phyloP scores from a whole-genome alignment of 73 alveolate species.

The Tetrahymena elliotti region DNA sequence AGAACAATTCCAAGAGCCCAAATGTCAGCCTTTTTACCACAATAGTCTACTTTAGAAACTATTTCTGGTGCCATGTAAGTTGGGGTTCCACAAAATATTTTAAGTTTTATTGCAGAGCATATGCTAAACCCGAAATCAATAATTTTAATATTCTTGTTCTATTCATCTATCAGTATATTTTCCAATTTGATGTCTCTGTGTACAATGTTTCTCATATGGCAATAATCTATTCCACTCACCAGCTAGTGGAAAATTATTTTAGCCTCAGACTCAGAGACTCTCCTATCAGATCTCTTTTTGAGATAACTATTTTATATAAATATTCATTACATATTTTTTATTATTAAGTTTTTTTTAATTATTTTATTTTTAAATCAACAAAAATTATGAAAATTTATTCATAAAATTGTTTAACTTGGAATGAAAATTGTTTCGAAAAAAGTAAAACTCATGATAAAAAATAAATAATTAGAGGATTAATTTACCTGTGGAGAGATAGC shows the following conservation, averaged over 20 bases:
- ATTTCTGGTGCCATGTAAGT: conserved; percentile 97
- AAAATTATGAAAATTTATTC: too few species aligned
- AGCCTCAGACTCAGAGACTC: conserved; percentile 52
- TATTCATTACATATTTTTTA: background rate
- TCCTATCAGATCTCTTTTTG: conserved; percentile 47
- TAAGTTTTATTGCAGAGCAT: conserved; percentile 47
- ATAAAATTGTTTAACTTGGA: too few species aligned
- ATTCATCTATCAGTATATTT: conserved; percentile 36
- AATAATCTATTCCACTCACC: conserved; percentile 61
- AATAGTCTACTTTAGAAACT: conserved; percentile 72
- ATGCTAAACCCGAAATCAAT: conserved; percentile 76
- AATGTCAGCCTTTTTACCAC: conserved; percentile 61
- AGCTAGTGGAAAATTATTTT: conserved; percentile 52
- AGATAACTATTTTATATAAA: background rate
- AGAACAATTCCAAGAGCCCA: conserved; percentile 70
- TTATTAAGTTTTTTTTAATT: too few species aligned
- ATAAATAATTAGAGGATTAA: too few species aligned
- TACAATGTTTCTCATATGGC: conserved; percentile 65
- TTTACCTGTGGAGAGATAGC: background rate
- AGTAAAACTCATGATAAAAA: too few species aligned
- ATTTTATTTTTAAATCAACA: too few species aligned
- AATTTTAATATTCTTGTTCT: conserved; percentile 39
- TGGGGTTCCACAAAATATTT: conserved; percentile 95
- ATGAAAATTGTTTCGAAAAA: too few species aligned
- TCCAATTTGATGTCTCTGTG: conserved; percentile 85